These are phyloP conservation scores for Adiantum capillusveneris DNA, from an alignment of 75 land plant genomes.

Conservation along the genomic window DNA sequence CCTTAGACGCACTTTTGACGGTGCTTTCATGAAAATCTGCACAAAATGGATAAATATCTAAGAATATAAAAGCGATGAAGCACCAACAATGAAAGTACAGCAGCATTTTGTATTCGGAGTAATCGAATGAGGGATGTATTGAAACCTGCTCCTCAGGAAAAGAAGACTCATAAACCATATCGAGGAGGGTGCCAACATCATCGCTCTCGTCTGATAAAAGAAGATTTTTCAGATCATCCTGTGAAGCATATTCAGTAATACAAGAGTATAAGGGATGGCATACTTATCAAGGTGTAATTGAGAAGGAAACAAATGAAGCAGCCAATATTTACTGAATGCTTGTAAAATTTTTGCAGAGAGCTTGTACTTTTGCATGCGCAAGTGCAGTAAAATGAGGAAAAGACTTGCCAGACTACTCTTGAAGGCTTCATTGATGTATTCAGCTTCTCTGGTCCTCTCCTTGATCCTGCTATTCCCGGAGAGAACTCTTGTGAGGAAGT, in stretches of 20 bases:
- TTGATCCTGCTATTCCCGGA: not conserved
- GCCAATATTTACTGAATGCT: too few relatives aligned
- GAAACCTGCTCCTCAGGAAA: slow-evolving; percentile 19
- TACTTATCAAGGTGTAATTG: too few relatives aligned
- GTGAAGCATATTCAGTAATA: too few relatives aligned
- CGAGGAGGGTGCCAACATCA: slow-evolving; percentile 1
- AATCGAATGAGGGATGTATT: not conserved
- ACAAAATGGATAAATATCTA: too few relatives aligned
- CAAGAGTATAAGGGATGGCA: too few relatives aligned
- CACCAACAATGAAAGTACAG: not conserved
- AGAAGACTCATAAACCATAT: slow-evolving; percentile 16
- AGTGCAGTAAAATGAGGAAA: not conserved
- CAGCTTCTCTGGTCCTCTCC: not conserved
- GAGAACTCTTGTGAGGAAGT: not conserved
- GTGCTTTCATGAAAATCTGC: not conserved
- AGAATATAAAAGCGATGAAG: too few relatives aligned
- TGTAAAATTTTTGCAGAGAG: too few relatives aligned
- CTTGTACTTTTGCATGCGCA: too few relatives aligned
- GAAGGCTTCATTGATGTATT: not conserved
- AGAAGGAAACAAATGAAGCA: too few relatives aligned
- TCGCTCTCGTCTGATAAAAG: not conserved
- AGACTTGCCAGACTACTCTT: not conserved
- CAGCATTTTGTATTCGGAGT: not conserved
- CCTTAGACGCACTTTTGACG: not conserved
- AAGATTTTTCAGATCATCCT: not conserved